Base-by-base conservation (phyloP, 2,329 filamentous ascomycete species). In the Penicillium sp. region DNA sequence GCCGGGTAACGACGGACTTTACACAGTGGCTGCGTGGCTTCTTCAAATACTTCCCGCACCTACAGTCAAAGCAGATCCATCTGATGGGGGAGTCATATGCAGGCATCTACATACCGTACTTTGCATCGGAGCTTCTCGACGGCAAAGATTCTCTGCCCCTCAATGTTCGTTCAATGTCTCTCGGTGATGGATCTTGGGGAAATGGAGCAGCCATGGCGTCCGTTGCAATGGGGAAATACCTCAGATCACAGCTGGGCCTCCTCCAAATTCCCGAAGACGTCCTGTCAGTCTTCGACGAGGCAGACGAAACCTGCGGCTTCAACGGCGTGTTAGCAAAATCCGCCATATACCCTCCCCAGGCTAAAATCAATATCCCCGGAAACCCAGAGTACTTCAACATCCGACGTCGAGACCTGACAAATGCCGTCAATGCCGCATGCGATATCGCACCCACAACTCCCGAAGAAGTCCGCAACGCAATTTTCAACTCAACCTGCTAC, bases 41-140 rank as follows among this genome's bases (percentile, higher is more conserved):
- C 60, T 68, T 73, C 31, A 31, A 50, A 3, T 37, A 63, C 10
- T 75, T 76, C 56, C 69, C 71, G 2, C 62, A 71, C 23, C 60
- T 75, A 2, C 59, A 66, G n/a, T 62, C 63, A 4, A 73, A 73
- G 54, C 66, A 67, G 10, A 65, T 73, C 1, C 70, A 75, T 56
- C 31, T 76, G n/a, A 71, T 75, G 49, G 74, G 73, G n/a, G 71
- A 76, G 57, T 75, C 72, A 10, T 75, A 73, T 56, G 73, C 70
- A 7, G 74, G 74, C 0, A 69, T 75, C 45, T 75, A 73, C 54
- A 68, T 77, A 25, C 73, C 74, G 1, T 75, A 76, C 29, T 70
- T 77, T 42, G 69, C 73, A 21, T 61, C 64, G 6, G 67, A 66
- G 12, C 66, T 77, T 21, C 50, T 75, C 17, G 55, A 69, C 7